Evolutionary conservation across 1,284 basidiomycete species (phyloP), one percentile per base, ranked within the genome.

Genomic region (Marasmius oreades): DNA sequence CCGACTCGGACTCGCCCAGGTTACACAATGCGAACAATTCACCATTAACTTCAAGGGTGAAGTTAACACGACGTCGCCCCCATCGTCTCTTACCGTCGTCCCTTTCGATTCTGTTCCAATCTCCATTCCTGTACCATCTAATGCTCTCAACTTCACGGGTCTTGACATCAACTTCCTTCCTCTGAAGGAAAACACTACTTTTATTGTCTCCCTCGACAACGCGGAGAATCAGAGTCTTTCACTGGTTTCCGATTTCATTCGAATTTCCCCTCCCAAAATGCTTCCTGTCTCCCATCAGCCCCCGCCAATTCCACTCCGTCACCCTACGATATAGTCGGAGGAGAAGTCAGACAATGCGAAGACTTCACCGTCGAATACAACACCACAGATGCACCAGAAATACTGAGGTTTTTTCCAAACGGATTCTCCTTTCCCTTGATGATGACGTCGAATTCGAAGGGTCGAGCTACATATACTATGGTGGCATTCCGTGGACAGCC

Each of bases 141-240:
- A 70, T 36, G 65, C 70, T 10, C 65, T 73, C 23, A 68, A 73
- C 57, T 72, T 73, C 5, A 74, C 67, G 10, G 70, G 78, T 3
- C 72, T 79, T 16, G 66, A 67, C 23, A 70, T 84, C 57, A 75
- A 77, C 2, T 82, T 81, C 63, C 68, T 86, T 2, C 84, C 84
- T 8, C 69, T 84, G 16, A 60, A 73, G 2, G 76, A 72, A 2
- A 77, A 75, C 31, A 77, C 79, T 5, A 64, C 69, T 22, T 85
- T 86, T 58, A 64, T 87, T 52, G 81, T 81, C 0, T 80, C 81
- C 10, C 73, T 86, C 34, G 77, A 83, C 58, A 76, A 81, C 64
- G 68, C 68, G 0, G 58, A 63, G 11, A 79, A 77, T 7, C 61
- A 68, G 5, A 69, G 67, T 55, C 66, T 76, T 5, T 77, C 77